Evolutionary conservation across 441 rosid genomes (phyloP).

Genomic region (Mallotus repandus): DNA sequence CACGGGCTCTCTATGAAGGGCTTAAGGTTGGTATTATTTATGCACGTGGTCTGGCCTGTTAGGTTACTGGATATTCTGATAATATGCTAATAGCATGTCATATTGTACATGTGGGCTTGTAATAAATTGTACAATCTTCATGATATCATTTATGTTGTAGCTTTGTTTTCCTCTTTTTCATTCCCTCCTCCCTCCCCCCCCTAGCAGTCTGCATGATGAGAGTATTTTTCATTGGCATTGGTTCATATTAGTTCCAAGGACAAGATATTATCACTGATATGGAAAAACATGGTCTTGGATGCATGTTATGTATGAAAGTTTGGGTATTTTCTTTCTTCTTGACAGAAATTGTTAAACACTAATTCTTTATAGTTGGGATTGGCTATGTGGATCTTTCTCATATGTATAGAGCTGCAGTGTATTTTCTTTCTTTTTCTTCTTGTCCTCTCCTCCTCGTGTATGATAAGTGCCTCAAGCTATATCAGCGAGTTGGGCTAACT

Average conservation of each 20-base stretch:
- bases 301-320: neutral
- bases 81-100: neutral
- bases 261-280: neutral
- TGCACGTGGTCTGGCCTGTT: constrained; percentile 3
- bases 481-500: neutral
- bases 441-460: neutral
- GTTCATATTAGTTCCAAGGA: neutral
- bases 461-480: neutral
- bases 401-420: neutral
- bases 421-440: neutral
- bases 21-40: constrained; percentile 64
- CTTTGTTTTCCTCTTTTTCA: neutral
- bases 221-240: neutral
- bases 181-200: neutral
- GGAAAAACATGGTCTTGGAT: neutral
- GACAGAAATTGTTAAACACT: too few species aligned
- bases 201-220: too few species aligned
- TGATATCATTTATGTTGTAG: neutral
- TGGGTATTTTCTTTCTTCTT: neutral
- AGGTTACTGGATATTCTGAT: neutral
- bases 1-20: constrained; percentile 98
- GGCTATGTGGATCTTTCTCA: neutral
- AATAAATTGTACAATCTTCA: neutral
- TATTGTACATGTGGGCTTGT: neutral
- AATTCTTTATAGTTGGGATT: neutral